Conservation (phyloP, 495 filamentous ascomycete genomes). For the Aspergillus hancockii region DNA sequence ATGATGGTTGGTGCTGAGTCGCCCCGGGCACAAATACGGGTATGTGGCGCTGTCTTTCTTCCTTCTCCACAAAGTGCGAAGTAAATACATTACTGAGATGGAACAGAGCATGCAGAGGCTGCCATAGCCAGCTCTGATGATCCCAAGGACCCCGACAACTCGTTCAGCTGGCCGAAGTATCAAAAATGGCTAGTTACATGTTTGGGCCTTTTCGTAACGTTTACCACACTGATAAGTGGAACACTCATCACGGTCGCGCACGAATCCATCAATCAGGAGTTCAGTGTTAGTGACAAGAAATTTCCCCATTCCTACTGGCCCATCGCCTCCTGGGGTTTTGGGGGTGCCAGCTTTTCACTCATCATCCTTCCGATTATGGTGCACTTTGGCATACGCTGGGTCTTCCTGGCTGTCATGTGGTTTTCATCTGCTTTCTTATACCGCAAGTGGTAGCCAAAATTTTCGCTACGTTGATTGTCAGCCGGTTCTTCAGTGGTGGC, state of each 20-base stretch:
- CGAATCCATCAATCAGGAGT: conserved; percentile 36
- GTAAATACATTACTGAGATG: too few species aligned
- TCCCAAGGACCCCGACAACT: conserved; percentile 60
- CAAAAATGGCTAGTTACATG: conserved; percentile 41
- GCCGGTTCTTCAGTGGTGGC: neutral
- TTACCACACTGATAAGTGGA: conserved; percentile 43
- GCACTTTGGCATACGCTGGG: conserved; percentile 47
- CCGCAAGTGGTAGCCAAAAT: too few species aligned
- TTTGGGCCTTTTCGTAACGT: conserved; percentile 30
- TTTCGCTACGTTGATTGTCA: too few species aligned
- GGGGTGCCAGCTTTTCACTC: conserved; percentile 47
- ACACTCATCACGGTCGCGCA: conserved; percentile 48
- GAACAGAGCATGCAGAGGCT: too few species aligned
- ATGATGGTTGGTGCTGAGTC: too few species aligned
- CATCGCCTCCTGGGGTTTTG: conserved; percentile 50
- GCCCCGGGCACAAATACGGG: too few species aligned
- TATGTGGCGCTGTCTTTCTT: too few species aligned
- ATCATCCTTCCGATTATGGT: conserved; percentile 55
- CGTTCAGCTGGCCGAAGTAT: conserved; percentile 59
- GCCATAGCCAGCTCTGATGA: too few species aligned
- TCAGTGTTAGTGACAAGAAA: conserved; percentile 43
- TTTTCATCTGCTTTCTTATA: too few species aligned
- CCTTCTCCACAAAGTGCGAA: too few species aligned
- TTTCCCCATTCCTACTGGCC: conserved; percentile 58
- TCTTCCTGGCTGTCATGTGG: conserved; percentile 32